Evolutionary conservation across 225 moss, liverwort and hornwort species (phyloP).

Genomic region (Pseudisothecium myosuroides): DNA sequence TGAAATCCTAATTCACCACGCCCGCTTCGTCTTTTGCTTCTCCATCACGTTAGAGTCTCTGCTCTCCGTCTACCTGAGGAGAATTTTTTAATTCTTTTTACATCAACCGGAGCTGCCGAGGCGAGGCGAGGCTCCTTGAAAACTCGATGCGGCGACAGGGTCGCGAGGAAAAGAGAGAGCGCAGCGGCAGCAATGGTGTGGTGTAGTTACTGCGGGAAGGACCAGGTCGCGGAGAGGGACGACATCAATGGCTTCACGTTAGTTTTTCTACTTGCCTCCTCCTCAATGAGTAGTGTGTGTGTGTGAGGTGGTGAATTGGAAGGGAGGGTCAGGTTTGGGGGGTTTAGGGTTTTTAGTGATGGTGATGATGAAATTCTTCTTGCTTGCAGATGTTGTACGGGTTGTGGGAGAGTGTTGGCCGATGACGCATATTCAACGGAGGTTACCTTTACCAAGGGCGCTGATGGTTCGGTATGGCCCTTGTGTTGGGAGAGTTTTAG

Average conservation of each 20-base stretch:
- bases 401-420: constrained; percentile 93
- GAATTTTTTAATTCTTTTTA: background rate
- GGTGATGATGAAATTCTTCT: background rate
- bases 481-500: background rate
- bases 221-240: constrained; percentile 81
- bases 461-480: constrained; percentile 73
- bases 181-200: constrained; percentile 58
- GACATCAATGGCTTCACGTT: constrained; percentile 98
- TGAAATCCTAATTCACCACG: background rate
- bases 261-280: constrained; percentile 10
- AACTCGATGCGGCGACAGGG: background rate
- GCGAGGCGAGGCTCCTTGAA: background rate
- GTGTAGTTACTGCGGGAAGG: constrained; percentile 95
- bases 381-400: constrained; percentile 81
- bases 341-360: background rate
- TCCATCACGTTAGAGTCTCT: background rate
- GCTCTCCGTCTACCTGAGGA: background rate
- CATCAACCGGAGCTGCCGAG: background rate
- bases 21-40: background rate
- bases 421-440: constrained; percentile 91
- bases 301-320: background rate
- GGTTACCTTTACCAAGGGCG: constrained; percentile 81
- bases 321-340: background rate
- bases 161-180: background rate
- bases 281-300: background rate